Evolutionary conservation across 805 yeast genomes (phyloP).

Genomic region (Barnettozyma salicaria): DNA sequence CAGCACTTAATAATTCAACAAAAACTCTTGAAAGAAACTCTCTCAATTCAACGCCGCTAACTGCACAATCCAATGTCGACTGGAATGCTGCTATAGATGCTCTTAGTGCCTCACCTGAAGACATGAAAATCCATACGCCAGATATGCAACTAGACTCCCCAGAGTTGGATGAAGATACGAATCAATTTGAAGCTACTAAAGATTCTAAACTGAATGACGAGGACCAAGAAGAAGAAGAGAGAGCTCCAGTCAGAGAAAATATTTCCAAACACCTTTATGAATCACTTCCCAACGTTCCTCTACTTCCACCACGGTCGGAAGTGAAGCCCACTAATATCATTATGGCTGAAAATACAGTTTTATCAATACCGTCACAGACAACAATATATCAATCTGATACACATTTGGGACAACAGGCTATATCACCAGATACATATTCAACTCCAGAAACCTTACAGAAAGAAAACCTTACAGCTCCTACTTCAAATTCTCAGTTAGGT

Average conservation of each 20-base stretch:
- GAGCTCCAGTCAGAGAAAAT: too few species aligned
- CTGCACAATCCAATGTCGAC: slow-evolving; percentile 15
- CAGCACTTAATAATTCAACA: background rate
- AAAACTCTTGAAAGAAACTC: background rate
- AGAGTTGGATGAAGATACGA: too few species aligned
- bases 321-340: too few species aligned
- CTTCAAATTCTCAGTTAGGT: slow-evolving; percentile 1
- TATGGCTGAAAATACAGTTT: too few species aligned
- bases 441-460: background rate
- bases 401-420: too few species aligned
- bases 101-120: slow-evolving; percentile 6
- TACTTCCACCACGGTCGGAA: slow-evolving; percentile 2
- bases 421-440: slow-evolving; percentile 10
- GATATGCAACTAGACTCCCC: background rate
- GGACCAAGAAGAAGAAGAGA: too few species aligned
- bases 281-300: slow-evolving; percentile 1
- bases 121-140: slow-evolving; percentile 5
- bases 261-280: too few species aligned
- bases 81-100: slow-evolving; percentile 24
- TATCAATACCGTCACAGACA: slow-evolving; percentile 1
- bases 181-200: too few species aligned
- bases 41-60: slow-evolving; percentile 7
- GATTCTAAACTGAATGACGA: too few species aligned
- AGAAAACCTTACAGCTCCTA: background rate
- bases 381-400: background rate